These are phyloP conservation scores for Fusarium sp. DNA, from an alignment of 2,329 filamentous ascomycete species.

Conservation along the genomic window DNA sequence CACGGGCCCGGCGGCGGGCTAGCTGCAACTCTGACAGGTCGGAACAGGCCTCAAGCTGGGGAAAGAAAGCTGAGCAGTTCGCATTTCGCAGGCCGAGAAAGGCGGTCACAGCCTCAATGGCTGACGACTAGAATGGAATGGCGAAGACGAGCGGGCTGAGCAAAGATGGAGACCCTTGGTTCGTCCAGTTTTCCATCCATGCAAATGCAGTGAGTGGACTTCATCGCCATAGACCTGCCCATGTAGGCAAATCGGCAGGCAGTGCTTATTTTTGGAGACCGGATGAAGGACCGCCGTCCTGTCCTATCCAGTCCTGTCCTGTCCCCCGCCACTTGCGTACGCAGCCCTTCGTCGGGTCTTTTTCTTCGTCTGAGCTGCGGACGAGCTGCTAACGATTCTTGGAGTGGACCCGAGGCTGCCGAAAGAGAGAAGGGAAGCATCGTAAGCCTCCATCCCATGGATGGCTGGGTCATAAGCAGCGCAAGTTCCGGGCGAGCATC, in stretches of 20 bases:
- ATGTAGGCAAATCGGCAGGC: not conserved
- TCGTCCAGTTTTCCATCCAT: not conserved
- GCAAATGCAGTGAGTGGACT: not conserved
- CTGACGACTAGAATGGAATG: slow-evolving; percentile 32
- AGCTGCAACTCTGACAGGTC: not conserved
- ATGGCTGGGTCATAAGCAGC: not conserved
- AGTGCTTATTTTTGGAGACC: slow-evolving; percentile 38
- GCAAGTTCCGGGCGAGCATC: not conserved
- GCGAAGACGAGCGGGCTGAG: slow-evolving; percentile 1
- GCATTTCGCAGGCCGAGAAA: slow-evolving; percentile 6
- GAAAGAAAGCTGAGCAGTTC: slow-evolving; percentile 10
- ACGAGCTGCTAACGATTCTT: slow-evolving; percentile 18
- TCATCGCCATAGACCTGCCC: not conserved
- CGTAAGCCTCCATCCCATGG: slow-evolving; percentile 14
- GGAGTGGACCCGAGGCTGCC: slow-evolving; percentile 35
- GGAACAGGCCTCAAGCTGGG: slow-evolving; percentile 12
- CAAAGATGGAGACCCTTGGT: not conserved
- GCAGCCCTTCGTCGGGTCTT: slow-evolving; percentile 5
- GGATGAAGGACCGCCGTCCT: not conserved
- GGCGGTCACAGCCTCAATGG: slow-evolving; percentile 31
- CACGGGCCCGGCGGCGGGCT: not conserved
- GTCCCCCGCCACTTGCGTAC: slow-evolving; percentile 39
- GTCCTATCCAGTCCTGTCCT: not conserved
- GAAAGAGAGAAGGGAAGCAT: slow-evolving; percentile 11
- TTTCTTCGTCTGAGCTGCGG: not conserved